Evolutionary conservation across 192 early-diverging fungal genomes (phyloP).

Genomic region (Rhizophagus prolifer): DNA sequence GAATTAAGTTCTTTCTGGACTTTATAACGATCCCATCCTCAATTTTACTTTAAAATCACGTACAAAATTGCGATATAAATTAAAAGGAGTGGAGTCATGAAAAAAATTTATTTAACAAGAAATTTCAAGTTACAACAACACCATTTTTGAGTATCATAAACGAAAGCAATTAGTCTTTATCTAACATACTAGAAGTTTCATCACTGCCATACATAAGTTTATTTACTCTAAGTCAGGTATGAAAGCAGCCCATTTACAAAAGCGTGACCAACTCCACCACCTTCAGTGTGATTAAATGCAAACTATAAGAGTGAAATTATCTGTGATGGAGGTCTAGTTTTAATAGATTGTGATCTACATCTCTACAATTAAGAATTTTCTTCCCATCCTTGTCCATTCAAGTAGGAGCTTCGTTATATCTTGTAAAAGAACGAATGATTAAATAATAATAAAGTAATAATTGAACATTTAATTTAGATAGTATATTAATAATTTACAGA

Average conservation of each 20-base stretch:
- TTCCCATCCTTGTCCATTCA: conserved; percentile 9
- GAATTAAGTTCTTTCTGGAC: no score
- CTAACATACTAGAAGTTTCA: conserved; percentile 24
- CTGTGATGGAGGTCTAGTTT: conserved; percentile 22
- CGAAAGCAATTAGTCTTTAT: conserved; percentile 68
- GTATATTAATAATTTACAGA: no score
- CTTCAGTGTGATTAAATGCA: conserved; percentile 13
- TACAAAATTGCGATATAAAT: no score
- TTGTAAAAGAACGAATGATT: no score
- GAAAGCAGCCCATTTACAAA: conserved; percentile 41
- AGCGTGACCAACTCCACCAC: no score
- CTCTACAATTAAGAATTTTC: conserved; percentile 28
- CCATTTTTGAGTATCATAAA: conserved; percentile 2
- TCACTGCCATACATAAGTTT: conserved; percentile 49
- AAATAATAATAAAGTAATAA: no score
- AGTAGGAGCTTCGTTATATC: conserved; percentile 5
- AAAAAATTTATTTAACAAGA: no score
- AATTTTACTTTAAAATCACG: no score
- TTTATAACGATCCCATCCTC: no score
- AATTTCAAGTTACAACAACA: conserved; percentile 37
- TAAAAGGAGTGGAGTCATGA: no score
- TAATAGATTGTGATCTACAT: conserved; percentile 34
- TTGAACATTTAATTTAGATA: no score
- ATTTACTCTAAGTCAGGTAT: conserved; percentile 63
- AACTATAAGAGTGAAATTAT: conserved; percentile 5